A percentile compares a stretch with the other conserved stretches of the same genome.
phyloP scores from a whole-genome alignment of 495 filamentous ascomycete genomes.

The Penicillium longicatenatum region DNA sequence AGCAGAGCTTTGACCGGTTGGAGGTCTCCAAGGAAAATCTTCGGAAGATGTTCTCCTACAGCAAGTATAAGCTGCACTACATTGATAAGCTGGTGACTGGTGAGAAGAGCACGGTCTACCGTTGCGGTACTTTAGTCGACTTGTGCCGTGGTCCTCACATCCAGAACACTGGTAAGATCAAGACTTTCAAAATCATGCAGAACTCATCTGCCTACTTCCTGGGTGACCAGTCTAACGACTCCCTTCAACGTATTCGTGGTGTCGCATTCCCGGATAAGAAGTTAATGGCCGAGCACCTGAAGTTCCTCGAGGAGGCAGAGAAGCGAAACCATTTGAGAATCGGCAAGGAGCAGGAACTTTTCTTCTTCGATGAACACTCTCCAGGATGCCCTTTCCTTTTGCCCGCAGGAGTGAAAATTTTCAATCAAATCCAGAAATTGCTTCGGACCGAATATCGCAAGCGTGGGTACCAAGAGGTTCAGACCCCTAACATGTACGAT shows the following conservation, averaged over 20 bases:
- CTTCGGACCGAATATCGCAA: slow-evolving; percentile 88
- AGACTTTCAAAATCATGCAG: slow-evolving; percentile 92
- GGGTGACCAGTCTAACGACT: slow-evolving; percentile 89
- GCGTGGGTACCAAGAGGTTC: slow-evolving; percentile 91
- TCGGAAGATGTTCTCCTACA: slow-evolving; percentile 94
- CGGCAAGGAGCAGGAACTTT: slow-evolving; percentile 92
- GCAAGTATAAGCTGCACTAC: slow-evolving; percentile 94
- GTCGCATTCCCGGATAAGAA: slow-evolving; percentile 98
- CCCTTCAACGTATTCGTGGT: slow-evolving; percentile 92
- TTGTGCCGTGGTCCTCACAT: slow-evolving; percentile 84
- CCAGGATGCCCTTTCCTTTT: slow-evolving; percentile 93
- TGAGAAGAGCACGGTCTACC: slow-evolving; percentile 90
- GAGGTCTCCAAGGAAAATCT: slow-evolving; percentile 86
- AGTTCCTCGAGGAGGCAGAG: slow-evolving; percentile 92
- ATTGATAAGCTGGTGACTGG: slow-evolving; percentile 93
- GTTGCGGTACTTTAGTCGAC: slow-evolving; percentile 79
- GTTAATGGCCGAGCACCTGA: slow-evolving; percentile 82
- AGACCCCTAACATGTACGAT: slow-evolving; percentile 96
- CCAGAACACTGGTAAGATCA: slow-evolving; percentile 87
- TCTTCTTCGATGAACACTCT: slow-evolving; percentile 91
- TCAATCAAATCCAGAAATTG: slow-evolving; percentile 82
- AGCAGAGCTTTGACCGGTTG: slow-evolving; percentile 91
- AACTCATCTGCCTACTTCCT: slow-evolving; percentile 97
- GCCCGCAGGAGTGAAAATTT: slow-evolving; percentile 89
- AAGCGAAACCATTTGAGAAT: slow-evolving; percentile 92